phyloP scores from a whole-genome alignment of 768 basidiomycete genomes.

The Calvatia gigantea region DNA sequence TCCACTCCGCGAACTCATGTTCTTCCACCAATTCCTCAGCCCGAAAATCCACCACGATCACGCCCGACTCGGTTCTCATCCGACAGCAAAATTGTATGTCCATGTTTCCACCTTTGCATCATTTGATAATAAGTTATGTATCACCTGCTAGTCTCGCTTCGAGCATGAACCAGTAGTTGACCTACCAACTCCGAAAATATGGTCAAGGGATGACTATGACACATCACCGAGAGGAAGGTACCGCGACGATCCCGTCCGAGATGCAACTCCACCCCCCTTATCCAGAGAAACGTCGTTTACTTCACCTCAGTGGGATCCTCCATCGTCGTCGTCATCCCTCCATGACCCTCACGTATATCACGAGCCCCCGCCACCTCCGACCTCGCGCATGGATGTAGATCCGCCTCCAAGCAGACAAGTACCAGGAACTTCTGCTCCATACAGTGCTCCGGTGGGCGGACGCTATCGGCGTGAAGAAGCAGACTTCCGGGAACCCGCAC shows the following conservation, averaged over 20 bases:
- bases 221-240: slow-evolving; percentile 5
- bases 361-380: not conserved
- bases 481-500: not conserved
- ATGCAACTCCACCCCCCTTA: not conserved
- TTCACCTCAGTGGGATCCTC: slow-evolving; percentile 3
- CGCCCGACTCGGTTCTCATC: not conserved
- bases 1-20: not conserved
- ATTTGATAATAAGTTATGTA: not conserved
- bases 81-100: slow-evolving; percentile 1
- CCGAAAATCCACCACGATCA: not conserved
- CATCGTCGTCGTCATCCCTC: not conserved
- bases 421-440: not conserved
- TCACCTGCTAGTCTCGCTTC: not conserved
- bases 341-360: slow-evolving; percentile 2
- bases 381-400: slow-evolving; percentile 1
- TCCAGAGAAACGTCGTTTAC: slow-evolving; percentile 4
- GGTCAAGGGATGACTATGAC: not conserved
- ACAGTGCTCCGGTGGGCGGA: not conserved
- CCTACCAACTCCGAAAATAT: not conserved
- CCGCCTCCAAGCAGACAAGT: not conserved
- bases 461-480: slow-evolving; percentile 3
- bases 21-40: not conserved
- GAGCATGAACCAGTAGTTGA: not conserved
- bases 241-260: not conserved
- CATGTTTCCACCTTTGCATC: not conserved